These are phyloP conservation scores for Pilobolus umbonatus DNA, from an alignment of 192 early-diverging fungal genomes.

Conservation along the genomic window DNA sequence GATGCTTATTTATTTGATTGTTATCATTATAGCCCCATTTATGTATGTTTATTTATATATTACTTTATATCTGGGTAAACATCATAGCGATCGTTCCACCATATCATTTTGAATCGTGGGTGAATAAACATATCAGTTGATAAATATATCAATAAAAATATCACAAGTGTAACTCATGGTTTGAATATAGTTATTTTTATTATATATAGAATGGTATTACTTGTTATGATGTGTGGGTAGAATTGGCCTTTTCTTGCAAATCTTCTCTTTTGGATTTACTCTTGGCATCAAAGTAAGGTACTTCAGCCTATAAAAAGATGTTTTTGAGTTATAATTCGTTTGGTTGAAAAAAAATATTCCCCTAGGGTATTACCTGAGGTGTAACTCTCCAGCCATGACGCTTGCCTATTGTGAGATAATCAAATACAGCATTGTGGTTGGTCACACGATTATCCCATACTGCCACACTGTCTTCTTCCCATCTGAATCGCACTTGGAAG, in stretches of 20 bases:
- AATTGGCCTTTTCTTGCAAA: constrained; percentile 1
- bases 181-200: too few species aligned
- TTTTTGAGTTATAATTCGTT: background rate
- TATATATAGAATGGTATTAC: too few species aligned
- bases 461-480: constrained; percentile 57
- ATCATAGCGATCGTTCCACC: too few species aligned
- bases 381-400: constrained; percentile 35
- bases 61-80: too few species aligned
- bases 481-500: constrained; percentile 52
- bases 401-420: constrained; percentile 13
- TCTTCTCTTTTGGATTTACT: constrained; percentile 24
- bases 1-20: too few species aligned
- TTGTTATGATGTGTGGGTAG: too few species aligned
- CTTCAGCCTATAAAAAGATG: constrained; percentile 12
- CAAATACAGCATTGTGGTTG: constrained; percentile 42
- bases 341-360: background rate
- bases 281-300: constrained; percentile 32
- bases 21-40: too few species aligned
- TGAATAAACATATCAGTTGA: too few species aligned
- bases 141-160: too few species aligned
- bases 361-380: constrained; percentile 16
- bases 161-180: too few species aligned
- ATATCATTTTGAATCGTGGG: too few species aligned
- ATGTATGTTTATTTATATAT: too few species aligned
- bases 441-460: constrained; percentile 65